Evolutionary conservation across 306 rosid genomes (phyloP).

Genomic region (Sindora glabra): DNA sequence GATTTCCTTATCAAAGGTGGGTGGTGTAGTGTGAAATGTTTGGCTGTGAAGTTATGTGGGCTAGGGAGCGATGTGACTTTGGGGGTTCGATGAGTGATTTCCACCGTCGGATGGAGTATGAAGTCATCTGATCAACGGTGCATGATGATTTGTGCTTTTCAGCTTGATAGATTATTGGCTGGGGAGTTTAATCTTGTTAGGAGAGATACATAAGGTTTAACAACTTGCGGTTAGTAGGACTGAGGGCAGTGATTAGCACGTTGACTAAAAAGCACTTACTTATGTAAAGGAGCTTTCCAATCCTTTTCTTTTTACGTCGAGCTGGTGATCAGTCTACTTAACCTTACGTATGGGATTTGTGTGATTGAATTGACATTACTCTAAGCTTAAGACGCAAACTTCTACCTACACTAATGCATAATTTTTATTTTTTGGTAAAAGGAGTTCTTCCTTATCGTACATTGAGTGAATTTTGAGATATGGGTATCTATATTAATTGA

Average conservation of each 20-base stretch:
- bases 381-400: too few species aligned
- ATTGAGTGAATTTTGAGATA: too few species aligned
- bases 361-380: too few species aligned
- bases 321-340: too few species aligned
- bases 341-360: too few species aligned
- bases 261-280: neutral
- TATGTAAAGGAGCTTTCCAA: too few species aligned
- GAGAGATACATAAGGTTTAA: slow-evolving; percentile 27
- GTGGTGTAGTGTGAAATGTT: neutral
- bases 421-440: too few species aligned
- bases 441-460: too few species aligned
- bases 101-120: slow-evolving; percentile 4
- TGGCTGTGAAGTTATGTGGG: slow-evolving; percentile 6
- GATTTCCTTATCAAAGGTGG: slow-evolving; percentile 27
- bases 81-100: neutral
- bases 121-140: slow-evolving; percentile 5
- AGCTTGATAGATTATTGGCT: slow-evolving; percentile 20
- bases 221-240: slow-evolving; percentile 22
- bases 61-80: neutral
- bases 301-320: too few species aligned
- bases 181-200: neutral
- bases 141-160: neutral
- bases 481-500: too few species aligned
- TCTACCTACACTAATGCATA: too few species aligned
- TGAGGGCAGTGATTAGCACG: neutral